Evolutionary conservation across 2,329 filamentous ascomycete genomes (phyloP), one percentile per base, ranked within the genome.

Genomic region (Botrytis porri): DNA sequence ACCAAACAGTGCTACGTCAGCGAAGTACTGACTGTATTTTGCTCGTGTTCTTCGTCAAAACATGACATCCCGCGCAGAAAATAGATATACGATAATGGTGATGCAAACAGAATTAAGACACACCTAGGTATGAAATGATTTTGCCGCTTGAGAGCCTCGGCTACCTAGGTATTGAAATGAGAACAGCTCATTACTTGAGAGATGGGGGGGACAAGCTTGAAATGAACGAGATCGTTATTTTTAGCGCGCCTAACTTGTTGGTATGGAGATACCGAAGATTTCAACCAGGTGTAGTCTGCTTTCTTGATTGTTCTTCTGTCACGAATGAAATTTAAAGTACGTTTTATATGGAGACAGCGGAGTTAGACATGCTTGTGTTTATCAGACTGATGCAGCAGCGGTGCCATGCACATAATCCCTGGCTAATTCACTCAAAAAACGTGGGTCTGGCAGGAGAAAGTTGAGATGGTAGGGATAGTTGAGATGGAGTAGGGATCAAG

Each of bases 381-480:
- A 67, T 67, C 65, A 54, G 64, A 66, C 64, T 59, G 20, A 10
- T 69, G 54, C 51, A 39, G 37, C 37, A 51, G 37, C 37, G 43
- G 20, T 66, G 37, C 43, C 25, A 66, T 51, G 61, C 35, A 41
- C n/a, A 25, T 25, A 4, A 41, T 29, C 65, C 65, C 48, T 69
- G 48, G 37, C 65, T 43, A 32, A 20, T 69, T 41, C 64, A 43
- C 54, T 29, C 37, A 39, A 67, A 57, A 71, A 71, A 71, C 70
- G 70, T 71, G 70, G 70, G 48, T 65, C 70, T 71, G 61, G 61
- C 61, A 57, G 45, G 43, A 71, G 69, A 71, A 39, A 37, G 43
- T 54, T 54, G 43, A 51, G 60, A 63, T 64, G 57, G 57, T 70
- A 63, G 37, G 45, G 69, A 48, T 63, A 32, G 22, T 29, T 37